These are phyloP conservation scores for Myxozyma geophila DNA, from an alignment of 805 yeast species.

Conservation along the genomic window DNA sequence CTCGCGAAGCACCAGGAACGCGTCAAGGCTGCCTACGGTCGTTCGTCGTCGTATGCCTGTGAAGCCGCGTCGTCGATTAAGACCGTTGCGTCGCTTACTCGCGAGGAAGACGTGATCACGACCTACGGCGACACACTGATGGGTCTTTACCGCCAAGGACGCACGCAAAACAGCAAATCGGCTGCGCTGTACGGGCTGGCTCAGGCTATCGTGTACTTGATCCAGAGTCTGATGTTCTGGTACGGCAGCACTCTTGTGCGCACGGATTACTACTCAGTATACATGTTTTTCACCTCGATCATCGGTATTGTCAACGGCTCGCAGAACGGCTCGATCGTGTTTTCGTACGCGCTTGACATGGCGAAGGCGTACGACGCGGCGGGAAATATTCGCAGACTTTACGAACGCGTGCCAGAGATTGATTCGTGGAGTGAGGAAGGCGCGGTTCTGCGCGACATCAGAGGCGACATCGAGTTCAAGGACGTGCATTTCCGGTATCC, in stretches of 20 bases:
- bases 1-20: slow-evolving; percentile 46
- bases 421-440: slow-evolving; percentile 46
- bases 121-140: slow-evolving; percentile 38
- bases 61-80: slow-evolving; percentile 50
- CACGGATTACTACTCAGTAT: slow-evolving; percentile 42
- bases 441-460: slow-evolving; percentile 37
- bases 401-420: slow-evolving; percentile 46
- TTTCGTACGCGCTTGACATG: slow-evolving; percentile 52
- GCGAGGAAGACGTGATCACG: slow-evolving; percentile 47
- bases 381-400: slow-evolving; percentile 43
- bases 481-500: slow-evolving; percentile 45
- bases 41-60: slow-evolving; percentile 45
- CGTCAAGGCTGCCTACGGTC: slow-evolving; percentile 45
- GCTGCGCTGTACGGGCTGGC: slow-evolving; percentile 29
- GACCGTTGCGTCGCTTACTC: slow-evolving; percentile 50
- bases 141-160: slow-evolving; percentile 20
- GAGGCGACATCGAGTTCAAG: slow-evolving; percentile 61
- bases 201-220: slow-evolving; percentile 43
- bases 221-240: slow-evolving; percentile 51
- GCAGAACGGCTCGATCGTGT: slow-evolving; percentile 50
- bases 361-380: slow-evolving; percentile 50
- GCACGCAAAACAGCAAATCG: slow-evolving; percentile 22
- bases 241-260: slow-evolving; percentile 49
- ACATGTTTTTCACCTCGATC: slow-evolving; percentile 48
- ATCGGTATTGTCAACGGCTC: slow-evolving; percentile 49